Conservation (phyloP, 2,329 filamentous ascomycete species). For the Botrytis tulipae region DNA sequence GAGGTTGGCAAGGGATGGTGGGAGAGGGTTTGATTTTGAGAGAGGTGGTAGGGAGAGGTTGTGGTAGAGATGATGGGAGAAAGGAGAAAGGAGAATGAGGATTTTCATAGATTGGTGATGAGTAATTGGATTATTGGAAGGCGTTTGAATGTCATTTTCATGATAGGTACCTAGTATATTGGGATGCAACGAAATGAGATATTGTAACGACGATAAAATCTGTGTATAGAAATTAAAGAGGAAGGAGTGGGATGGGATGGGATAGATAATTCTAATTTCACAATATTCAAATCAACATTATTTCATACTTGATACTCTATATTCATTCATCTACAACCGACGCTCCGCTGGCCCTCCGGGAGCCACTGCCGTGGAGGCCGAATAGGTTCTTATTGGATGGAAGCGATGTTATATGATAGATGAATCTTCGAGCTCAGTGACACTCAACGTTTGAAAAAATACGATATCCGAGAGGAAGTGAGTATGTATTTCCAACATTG, state of each 20-base stretch:
- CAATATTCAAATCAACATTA: neutral
- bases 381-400: neutral
- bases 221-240: neutral
- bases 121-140: neutral
- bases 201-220: neutral
- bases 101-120: neutral
- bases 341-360: neutral
- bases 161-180: neutral
- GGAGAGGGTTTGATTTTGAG: neutral
- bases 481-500: no score
- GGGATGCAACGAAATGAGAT: neutral
- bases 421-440: neutral
- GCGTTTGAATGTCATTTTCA: neutral
- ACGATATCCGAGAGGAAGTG: no score
- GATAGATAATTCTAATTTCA: neutral
- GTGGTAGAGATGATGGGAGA: neutral
- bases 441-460: no score
- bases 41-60: neutral
- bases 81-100: neutral
- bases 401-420: neutral
- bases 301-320: neutral
- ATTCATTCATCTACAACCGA: neutral
- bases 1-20: neutral
- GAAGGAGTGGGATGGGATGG: neutral
- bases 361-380: constrained; percentile 3